These are phyloP conservation scores for Eimeria tenella DNA, from an alignment of 169 alveolate genomes.

Conservation along the genomic window DNA sequence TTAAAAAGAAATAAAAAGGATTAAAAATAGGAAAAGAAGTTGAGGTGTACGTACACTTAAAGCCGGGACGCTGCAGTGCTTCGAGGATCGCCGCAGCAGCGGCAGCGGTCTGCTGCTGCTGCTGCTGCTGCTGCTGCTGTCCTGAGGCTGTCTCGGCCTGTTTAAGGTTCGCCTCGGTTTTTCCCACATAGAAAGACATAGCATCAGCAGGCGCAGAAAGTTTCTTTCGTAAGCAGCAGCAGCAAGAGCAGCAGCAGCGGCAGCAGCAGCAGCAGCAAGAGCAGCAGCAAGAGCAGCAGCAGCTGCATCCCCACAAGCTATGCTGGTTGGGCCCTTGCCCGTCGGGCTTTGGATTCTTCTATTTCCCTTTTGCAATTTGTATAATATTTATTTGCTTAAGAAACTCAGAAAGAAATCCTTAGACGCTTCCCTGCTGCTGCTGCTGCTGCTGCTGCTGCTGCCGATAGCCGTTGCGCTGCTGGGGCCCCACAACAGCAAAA, in stretches of 20 bases:
- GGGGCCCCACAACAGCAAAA: no score
- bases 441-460: not conserved
- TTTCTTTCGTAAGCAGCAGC: no score
- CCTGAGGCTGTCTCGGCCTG: not conserved
- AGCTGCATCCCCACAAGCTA: constrained; percentile 22
- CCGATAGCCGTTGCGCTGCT: not conserved
- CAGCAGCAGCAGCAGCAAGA: constrained; percentile 40
- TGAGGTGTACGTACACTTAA: not conserved
- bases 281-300: constrained; percentile 36
- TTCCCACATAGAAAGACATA: not conserved
- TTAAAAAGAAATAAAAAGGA: not conserved
- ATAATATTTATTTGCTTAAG: not conserved
- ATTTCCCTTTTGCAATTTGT: not conserved
- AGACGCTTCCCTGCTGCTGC: not conserved
- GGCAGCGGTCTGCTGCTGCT: constrained; percentile 17
- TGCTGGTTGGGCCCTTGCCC: not conserved
- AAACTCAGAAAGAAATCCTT: not conserved
- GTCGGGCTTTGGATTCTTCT: not conserved
- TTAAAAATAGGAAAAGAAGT: not conserved
- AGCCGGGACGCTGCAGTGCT: no score
- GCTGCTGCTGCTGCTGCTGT: constrained; percentile 10
- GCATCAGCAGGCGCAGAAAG: no score
- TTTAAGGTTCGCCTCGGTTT: not conserved
- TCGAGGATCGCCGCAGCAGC: constrained; percentile 5
- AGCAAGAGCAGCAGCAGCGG: constrained; percentile 14